Base-by-base conservation (phyloP, 805 yeast species). In the Wickerhamomyces ciferrii region DNA sequence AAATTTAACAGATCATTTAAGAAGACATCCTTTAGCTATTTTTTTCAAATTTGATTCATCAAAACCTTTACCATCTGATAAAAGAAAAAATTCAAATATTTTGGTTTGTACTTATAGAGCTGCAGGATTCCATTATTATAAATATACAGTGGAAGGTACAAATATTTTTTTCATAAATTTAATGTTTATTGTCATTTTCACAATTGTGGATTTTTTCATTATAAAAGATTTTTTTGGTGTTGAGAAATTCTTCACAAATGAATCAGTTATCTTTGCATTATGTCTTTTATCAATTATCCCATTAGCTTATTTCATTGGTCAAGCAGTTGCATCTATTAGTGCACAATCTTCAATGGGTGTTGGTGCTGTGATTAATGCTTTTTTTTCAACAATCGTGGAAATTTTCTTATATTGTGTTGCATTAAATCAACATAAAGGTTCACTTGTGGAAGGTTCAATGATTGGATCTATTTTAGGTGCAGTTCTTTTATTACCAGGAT, bases 271-370 rank as follows among this genome's bases (percentile, higher is more conserved):
- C 39, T 94, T 94, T 58, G 71, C 79, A 40, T 67, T 89, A 17
- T 86, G 97, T 62, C 68, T 94, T 48, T 72, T 86, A 42, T 87
- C 97, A 1, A 88, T 94, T 48, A 78, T 94, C 34, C 99, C 99
- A 7, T 71, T 94, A 53, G 98, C 99, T 0, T 92, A 94, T 62
- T 94, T 90, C 67, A 91, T 94, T 56, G 99, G 99, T 4, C 98
- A 92, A 66, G 98, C 98, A 6, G 99, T 94, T n/a, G 99, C 99
- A 0, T 91, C 98, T 2, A 94, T 94, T 48, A 87, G 96, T 7
- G 98, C 99, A 0, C 99, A 94, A 68, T 88, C 97, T 0, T 91
- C 97, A 0, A 94, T 94, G 99, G 97, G 98, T 25, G 82, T 94
- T 49, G 98, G 98, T 70, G 99, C 99, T 1, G 97, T 91, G 0